A percentile compares a stretch with the other conserved stretches of the same genome.
Conservation (phyloP, 1,139 yeast species). For the Yamadazyma conglobata region DNA sequence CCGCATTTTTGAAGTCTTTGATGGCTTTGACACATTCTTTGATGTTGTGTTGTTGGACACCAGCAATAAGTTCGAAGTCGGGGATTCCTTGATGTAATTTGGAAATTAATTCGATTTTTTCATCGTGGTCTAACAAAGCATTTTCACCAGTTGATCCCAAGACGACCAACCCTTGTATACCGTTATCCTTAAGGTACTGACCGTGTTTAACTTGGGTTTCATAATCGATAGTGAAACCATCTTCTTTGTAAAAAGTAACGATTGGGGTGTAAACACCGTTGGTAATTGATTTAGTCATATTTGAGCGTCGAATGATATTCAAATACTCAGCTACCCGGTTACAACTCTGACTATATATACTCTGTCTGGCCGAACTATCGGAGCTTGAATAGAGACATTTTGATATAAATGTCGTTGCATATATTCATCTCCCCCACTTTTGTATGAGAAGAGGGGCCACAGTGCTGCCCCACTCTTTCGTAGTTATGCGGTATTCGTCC, state of each 20-base stretch:
- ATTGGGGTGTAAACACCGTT: conserved; percentile 33
- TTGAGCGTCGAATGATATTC: too few relatives aligned
- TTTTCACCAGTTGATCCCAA: conserved; percentile 47
- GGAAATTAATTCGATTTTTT: conserved; percentile 31
- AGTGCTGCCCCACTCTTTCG: too few relatives aligned
- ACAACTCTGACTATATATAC: too few relatives aligned
- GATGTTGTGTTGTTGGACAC: conserved; percentile 36
- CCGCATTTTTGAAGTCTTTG: conserved; percentile 30
- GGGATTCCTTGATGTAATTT: conserved; percentile 35
- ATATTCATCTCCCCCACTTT: too few relatives aligned
- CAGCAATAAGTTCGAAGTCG: conserved; percentile 34
- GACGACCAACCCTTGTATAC: conserved; percentile 32
- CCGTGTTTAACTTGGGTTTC: conserved; percentile 35
- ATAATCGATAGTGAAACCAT: conserved; percentile 26
- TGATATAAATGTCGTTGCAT: too few relatives aligned
- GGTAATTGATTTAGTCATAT: too few relatives aligned
- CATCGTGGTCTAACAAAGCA: conserved; percentile 40
- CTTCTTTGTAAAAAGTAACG: conserved; percentile 35
- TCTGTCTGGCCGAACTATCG: too few relatives aligned
- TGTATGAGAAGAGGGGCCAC: too few relatives aligned
- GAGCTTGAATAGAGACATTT: too few relatives aligned
- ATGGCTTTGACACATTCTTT: conserved; percentile 38
- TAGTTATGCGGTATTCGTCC: too few relatives aligned
- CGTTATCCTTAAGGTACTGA: conserved; percentile 24
- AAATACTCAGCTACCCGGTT: too few relatives aligned